Conservation (phyloP, 352 stramenopile genomes). For the Phytophthora pseudosyringae region DNA sequence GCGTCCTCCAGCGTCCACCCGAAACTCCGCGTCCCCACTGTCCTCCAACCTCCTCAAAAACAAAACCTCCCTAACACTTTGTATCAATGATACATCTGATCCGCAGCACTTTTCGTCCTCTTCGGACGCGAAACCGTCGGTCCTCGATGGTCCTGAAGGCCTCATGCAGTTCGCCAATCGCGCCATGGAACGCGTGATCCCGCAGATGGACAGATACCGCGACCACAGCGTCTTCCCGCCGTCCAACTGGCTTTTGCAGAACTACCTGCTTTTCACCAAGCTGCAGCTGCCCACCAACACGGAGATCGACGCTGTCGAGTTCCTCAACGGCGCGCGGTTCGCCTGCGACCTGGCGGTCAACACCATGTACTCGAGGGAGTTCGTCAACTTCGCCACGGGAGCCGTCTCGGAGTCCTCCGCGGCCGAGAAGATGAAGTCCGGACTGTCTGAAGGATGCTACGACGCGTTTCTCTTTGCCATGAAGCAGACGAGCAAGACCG, state of each 20-base stretch:
- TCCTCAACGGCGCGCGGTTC: conserved; percentile 57
- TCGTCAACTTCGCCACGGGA: conserved; percentile 55
- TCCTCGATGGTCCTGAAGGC: conserved; percentile 5
- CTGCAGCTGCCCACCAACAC: conserved; percentile 55
- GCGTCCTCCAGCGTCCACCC: not conserved
- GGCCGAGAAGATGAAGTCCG: conserved; percentile 44
- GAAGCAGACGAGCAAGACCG: conserved; percentile 53
- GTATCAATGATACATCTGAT: conserved; percentile 5
- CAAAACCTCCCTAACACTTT: not conserved
- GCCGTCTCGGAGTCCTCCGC: conserved; percentile 44
- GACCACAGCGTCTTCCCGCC: conserved; percentile 49
- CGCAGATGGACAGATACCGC: conserved; percentile 24
- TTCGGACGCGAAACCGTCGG: not conserved
- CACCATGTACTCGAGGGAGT: conserved; percentile 64
- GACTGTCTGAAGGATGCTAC: conserved; percentile 40
- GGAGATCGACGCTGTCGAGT: conserved; percentile 58
- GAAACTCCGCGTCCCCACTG: not conserved
- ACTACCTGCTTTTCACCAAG: conserved; percentile 53
- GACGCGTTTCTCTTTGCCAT: conserved; percentile 53
- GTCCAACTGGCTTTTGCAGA: conserved; percentile 36
- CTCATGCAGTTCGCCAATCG: conserved; percentile 10
- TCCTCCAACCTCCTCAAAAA: conserved; percentile 2
- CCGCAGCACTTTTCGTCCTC: conserved; percentile 13
- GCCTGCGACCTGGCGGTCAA: conserved; percentile 55
- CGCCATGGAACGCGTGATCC: conserved; percentile 4